Conservation (phyloP, 1,284 basidiomycete species). For the Crepidotus sp. region DNA sequence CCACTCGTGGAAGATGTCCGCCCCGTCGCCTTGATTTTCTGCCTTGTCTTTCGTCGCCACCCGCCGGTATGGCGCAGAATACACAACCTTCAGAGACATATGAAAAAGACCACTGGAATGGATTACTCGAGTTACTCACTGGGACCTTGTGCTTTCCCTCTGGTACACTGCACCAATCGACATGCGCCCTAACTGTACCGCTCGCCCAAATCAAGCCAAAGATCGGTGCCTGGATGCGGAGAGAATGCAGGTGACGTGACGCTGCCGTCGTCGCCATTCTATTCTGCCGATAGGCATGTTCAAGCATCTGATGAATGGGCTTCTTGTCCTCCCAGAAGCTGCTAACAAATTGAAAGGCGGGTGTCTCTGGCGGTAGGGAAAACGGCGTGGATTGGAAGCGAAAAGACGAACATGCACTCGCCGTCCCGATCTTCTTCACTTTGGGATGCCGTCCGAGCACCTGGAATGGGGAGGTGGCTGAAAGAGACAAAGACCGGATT, state of each 20-base stretch:
- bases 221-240: slow-evolving; percentile 38
- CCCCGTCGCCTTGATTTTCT: slow-evolving; percentile 17
- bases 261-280: slow-evolving; percentile 45
- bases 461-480: slow-evolving; percentile 38
- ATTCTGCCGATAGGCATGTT: slow-evolving; percentile 51
- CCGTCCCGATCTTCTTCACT: slow-evolving; percentile 28
- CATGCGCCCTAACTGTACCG: slow-evolving; percentile 43
- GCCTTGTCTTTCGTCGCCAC: not conserved
- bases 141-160: slow-evolving; percentile 21
- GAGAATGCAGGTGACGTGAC: slow-evolving; percentile 41
- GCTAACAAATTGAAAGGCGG: slow-evolving; percentile 45
- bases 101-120: slow-evolving; percentile 3
- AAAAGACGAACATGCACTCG: slow-evolving; percentile 36
- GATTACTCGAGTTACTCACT: slow-evolving; percentile 22
- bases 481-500: slow-evolving; percentile 32
- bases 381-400: slow-evolving; percentile 45
- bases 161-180: slow-evolving; percentile 39
- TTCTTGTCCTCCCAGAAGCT: slow-evolving; percentile 55
- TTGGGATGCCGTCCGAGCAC: slow-evolving; percentile 32
- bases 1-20: slow-evolving; percentile 38
- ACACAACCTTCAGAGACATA: slow-evolving; percentile 31
- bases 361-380: slow-evolving; percentile 33
- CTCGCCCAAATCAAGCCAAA: slow-evolving; percentile 49
- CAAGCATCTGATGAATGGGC: slow-evolving; percentile 36
- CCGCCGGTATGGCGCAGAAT: slow-evolving; percentile 39